phyloP scores from a whole-genome alignment of 371 early-diverging fungal genomes.

The Chytridium lagenaria region DNA sequence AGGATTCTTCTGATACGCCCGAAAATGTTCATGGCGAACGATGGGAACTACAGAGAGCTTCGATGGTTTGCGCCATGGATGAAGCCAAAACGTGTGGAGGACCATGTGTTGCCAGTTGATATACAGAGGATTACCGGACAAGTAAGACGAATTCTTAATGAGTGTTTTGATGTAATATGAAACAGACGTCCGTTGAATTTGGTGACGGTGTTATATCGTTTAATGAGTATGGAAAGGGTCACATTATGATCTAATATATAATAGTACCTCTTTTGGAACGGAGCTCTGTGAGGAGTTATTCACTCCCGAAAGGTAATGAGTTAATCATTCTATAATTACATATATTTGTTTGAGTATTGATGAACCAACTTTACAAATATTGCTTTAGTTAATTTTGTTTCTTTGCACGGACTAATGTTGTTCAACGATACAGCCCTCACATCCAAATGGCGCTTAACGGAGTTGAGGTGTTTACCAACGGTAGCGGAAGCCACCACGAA shows the following conservation, averaged over 20 bases:
- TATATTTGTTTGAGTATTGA: too few relatives aligned
- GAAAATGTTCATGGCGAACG: conserved; percentile 92
- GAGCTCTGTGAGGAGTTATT: conserved; percentile 98
- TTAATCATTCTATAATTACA: neutral
- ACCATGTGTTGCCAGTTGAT: conserved; percentile 80
- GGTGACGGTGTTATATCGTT: conserved; percentile 88
- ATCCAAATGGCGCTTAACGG: conserved; percentile 92
- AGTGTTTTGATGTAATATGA: neutral
- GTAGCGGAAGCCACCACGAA: conserved; percentile 92
- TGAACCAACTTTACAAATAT: too few relatives aligned
- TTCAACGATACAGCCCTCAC: conserved; percentile 82
- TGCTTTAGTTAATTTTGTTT: neutral
- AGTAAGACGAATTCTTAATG: conserved; percentile 12
- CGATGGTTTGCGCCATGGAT: conserved; percentile 95
- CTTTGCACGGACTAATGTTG: neutral
- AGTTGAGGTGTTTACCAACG: conserved; percentile 94
- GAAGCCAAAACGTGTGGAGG: conserved; percentile 67
- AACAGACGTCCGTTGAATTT: conserved; percentile 67
- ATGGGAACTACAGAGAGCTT: conserved; percentile 96
- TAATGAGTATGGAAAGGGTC: conserved; percentile 56
- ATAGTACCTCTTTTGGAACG: conserved; percentile 81
- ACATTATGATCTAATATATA: neutral
- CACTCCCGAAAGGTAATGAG: conserved; percentile 77
- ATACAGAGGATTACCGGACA: conserved; percentile 81
- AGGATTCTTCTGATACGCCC: conserved; percentile 94